Conservation (phyloP, 2,329 filamentous ascomycete species). For the Fusarium brevicatenulatum region DNA sequence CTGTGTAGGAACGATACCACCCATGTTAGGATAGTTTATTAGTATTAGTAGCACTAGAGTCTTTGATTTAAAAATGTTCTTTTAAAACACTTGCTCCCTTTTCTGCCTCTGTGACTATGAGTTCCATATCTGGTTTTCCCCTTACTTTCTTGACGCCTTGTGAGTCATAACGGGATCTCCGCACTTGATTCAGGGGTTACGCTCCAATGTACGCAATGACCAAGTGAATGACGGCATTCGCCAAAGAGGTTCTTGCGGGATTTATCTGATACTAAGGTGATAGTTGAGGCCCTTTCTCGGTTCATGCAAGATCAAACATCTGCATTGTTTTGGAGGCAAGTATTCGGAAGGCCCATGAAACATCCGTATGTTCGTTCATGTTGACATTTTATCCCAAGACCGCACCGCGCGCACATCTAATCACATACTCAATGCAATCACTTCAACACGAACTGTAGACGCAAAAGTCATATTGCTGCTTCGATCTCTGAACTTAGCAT, state of each 20-base stretch:
- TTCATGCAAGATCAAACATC: background rate
- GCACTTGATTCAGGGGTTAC: background rate
- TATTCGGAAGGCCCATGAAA: background rate
- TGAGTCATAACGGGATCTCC: background rate
- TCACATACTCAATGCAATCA: background rate
- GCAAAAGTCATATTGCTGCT: background rate
- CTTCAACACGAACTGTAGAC: background rate
- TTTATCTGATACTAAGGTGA: background rate
- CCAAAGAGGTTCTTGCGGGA: background rate
- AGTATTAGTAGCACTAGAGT: slow-evolving; percentile 29
- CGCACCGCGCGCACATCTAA: background rate
- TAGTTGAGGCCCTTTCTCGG: background rate
- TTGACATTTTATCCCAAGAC: background rate
- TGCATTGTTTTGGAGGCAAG: background rate
- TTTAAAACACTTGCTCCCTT: background rate
- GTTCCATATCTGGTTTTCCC: background rate
- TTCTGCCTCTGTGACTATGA: background rate
- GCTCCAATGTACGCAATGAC: background rate
- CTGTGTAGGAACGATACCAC: slow-evolving; percentile 40
- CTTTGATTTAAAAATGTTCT: slow-evolving; percentile 15
- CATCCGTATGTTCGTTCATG: background rate
- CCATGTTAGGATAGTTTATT: slow-evolving; percentile 36
- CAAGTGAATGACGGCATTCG: background rate
- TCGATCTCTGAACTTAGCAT: slow-evolving; percentile 23
- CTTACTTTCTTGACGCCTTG: background rate